These are phyloP conservation scores for Saraca asoca DNA, from an alignment of 331 rosid species.

Conservation along the genomic window DNA sequence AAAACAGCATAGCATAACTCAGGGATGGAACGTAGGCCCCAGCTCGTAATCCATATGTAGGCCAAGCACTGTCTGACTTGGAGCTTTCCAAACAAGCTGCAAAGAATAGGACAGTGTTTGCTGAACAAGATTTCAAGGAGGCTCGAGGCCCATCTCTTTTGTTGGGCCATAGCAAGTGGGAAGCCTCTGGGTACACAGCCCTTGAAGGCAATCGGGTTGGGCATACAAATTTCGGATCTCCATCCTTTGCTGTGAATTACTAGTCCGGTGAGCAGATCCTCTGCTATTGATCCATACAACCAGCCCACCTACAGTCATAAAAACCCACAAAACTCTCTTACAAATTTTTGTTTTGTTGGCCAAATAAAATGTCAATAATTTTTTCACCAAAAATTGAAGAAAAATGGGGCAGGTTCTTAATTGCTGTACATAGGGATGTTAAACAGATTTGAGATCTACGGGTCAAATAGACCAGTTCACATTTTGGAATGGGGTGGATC, in stretches of 20 bases:
- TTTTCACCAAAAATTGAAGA: too few relatives aligned
- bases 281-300: slow-evolving; percentile 63
- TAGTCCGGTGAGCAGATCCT: slow-evolving; percentile 65
- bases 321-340: neutral
- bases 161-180: slow-evolving; percentile 53
- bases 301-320: slow-evolving; percentile 54
- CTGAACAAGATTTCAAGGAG: slow-evolving; percentile 53
- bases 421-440: too few relatives aligned
- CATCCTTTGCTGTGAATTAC: slow-evolving; percentile 65
- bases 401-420: too few relatives aligned
- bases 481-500: too few relatives aligned
- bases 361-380: too few relatives aligned
- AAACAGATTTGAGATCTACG: too few relatives aligned
- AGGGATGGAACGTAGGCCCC: slow-evolving; percentile 53
- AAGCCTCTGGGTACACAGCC: slow-evolving; percentile 62
- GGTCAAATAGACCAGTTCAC: too few relatives aligned
- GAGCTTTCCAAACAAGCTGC: slow-evolving; percentile 49
- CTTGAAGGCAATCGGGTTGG: slow-evolving; percentile 61
- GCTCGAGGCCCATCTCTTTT: slow-evolving; percentile 73
- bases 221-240: slow-evolving; percentile 51
- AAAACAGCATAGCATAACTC: slow-evolving; percentile 62
- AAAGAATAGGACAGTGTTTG: slow-evolving; percentile 54
- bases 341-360: neutral
- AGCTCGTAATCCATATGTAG: slow-evolving; percentile 44
- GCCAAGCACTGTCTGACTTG: slow-evolving; percentile 51